Conservation (phyloP, 371 early-diverging fungal genomes). For the Lichtheimia hyalospora region DNA sequence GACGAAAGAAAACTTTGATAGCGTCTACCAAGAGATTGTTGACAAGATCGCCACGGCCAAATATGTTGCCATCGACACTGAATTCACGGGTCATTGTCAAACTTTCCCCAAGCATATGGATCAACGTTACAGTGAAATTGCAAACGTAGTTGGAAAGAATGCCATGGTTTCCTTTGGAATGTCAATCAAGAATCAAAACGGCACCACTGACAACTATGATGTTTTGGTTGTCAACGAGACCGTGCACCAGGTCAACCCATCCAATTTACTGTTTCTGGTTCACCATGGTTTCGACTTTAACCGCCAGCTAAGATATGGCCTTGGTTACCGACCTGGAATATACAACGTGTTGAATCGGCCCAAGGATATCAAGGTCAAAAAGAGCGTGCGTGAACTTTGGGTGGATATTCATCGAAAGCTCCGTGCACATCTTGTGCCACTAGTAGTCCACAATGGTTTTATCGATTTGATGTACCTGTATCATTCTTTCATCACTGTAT, state of each 20-base stretch:
- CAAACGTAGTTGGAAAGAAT: constrained; percentile 63
- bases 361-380: background rate
- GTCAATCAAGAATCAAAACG: constrained; percentile 27
- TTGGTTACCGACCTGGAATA: constrained; percentile 66
- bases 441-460: constrained; percentile 90
- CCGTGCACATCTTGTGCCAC: constrained; percentile 43
- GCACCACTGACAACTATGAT: constrained; percentile 24
- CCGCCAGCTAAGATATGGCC: constrained; percentile 68
- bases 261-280: constrained; percentile 74
- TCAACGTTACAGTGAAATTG: constrained; percentile 73
- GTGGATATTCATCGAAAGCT: constrained; percentile 29
- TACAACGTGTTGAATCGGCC: constrained; percentile 8
- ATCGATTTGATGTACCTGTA: constrained; percentile 90
- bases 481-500: constrained; percentile 72
- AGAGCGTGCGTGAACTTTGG: constrained; percentile 25
- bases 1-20: constrained; percentile 16
- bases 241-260: constrained; percentile 57
- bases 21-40: constrained; percentile 15
- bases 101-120: constrained; percentile 52
- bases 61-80: constrained; percentile 84
- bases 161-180: constrained; percentile 84
- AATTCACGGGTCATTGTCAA: constrained; percentile 82
- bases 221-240: constrained; percentile 26
- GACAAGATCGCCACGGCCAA: constrained; percentile 37
- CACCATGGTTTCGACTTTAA: constrained; percentile 86